Conservation (phyloP, 106 monocot species). For the Cymbidium sinense region DNA sequence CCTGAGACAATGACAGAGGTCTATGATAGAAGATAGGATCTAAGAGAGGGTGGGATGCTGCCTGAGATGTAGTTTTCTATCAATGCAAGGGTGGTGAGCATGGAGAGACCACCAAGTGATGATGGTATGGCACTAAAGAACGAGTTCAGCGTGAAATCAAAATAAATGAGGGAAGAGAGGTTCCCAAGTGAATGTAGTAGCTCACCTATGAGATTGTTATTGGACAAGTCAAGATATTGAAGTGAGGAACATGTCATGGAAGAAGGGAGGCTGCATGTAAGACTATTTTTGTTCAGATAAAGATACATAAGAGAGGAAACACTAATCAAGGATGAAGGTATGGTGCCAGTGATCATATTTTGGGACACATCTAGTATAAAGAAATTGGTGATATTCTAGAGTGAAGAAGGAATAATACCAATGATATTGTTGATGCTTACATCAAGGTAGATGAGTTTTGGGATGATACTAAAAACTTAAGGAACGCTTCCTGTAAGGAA, state of each 20-base stretch:
- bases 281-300: background rate
- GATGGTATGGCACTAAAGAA: conserved; percentile 12
- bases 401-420: conserved; percentile 13
- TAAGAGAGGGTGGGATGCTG: background rate
- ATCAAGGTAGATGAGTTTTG: background rate
- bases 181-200: conserved; percentile 10
- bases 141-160: conserved; percentile 15
- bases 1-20: conserved; percentile 4
- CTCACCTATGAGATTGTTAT: background rate
- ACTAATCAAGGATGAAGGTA: conserved; percentile 1
- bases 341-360: conserved; percentile 9
- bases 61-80: conserved; percentile 8
- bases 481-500: conserved; percentile 23
- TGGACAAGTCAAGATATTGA: background rate
- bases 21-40: background rate
- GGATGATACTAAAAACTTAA: conserved; percentile 7
- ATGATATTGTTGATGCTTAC: conserved; percentile 2
- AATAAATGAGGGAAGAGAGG: conserved; percentile 15
- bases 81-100: conserved; percentile 1
- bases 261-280: background rate
- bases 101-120: conserved; percentile 4
- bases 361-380: background rate
- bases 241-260: background rate
- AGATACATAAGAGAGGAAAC: background rate
- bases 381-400: background rate